A percentile compares a stretch with the other conserved stretches of the same genome.
These are phyloP conservation scores for Crepidotus variabilis DNA, from an alignment of 768 basidiomycete species.

Conservation along the genomic window DNA sequence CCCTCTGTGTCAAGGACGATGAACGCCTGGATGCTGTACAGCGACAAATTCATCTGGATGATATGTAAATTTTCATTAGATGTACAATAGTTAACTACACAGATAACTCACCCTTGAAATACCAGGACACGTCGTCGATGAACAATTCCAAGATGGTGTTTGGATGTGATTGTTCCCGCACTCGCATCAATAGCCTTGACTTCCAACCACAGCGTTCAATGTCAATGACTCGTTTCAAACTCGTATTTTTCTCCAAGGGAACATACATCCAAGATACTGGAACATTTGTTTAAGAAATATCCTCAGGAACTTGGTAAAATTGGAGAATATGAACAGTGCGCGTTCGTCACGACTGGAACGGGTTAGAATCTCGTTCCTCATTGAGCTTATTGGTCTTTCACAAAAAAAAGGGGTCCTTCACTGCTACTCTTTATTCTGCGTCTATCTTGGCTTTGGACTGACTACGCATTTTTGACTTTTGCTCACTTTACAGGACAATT, in stretches of 20 bases:
- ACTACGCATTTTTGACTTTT: no score
- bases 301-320: conserved; percentile 47
- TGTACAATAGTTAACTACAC: not conserved
- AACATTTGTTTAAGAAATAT: conserved; percentile 41
- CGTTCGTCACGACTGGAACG: conserved; percentile 50
- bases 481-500: conserved; percentile 37
- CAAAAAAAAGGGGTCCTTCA: not conserved
- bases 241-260: conserved; percentile 49
- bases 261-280: conserved; percentile 36
- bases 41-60: conserved; percentile 67
- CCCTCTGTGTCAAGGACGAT: conserved; percentile 95
- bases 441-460: no score
- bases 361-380: conserved; percentile 36
- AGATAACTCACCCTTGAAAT: not conserved
- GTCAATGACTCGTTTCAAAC: conserved; percentile 39
- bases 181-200: no score
- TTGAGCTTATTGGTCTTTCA: no score
- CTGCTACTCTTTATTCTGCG: not conserved
- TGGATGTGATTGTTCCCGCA: conserved; percentile 8
- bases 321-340: conserved; percentile 49
- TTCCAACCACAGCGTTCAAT: conserved; percentile 11
- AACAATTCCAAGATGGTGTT: conserved; percentile 11
- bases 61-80: not conserved
- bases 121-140: conserved; percentile 16
- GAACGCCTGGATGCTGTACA: conserved; percentile 86